phyloP scores from a whole-genome alignment of 495 filamentous ascomycete species.

The Hypoxylon subgilvum region DNA sequence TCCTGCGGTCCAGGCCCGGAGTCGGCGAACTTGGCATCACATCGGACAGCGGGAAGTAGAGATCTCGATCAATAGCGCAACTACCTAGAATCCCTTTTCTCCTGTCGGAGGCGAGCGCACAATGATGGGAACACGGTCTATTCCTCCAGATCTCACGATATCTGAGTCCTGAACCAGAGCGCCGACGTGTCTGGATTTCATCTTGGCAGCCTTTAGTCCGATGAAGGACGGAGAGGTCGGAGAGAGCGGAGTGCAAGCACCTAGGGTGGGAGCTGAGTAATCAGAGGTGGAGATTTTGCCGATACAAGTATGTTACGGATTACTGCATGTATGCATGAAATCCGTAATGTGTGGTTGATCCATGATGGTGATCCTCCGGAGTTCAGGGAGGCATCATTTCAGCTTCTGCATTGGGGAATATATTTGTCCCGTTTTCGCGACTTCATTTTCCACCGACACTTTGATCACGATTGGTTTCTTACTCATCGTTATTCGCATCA shows the following conservation, averaged over 20 bases:
- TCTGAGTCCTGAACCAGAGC: constrained; percentile 22
- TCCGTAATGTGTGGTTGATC: too few species aligned
- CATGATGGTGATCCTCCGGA: background rate
- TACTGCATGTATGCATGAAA: too few species aligned
- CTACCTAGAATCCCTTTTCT: background rate
- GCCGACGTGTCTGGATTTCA: constrained; percentile 18
- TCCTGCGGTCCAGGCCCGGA: constrained; percentile 24
- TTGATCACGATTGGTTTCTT: too few species aligned
- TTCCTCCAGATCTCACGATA: constrained; percentile 1
- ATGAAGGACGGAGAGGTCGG: constrained; percentile 10
- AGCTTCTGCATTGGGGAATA: constrained; percentile 1
- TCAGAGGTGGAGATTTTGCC: constrained; percentile 1
- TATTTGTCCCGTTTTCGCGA: constrained; percentile 32
- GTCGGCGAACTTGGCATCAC: constrained; percentile 6
- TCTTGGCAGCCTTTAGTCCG: constrained; percentile 29
- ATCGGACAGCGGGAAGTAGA: constrained; percentile 14
- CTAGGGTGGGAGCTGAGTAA: constrained; percentile 33
- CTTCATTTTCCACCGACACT: constrained; percentile 32
- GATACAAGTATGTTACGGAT: too few species aligned
- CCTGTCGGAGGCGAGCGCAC: background rate
- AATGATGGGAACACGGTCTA: background rate
- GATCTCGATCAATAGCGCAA: constrained; percentile 23
- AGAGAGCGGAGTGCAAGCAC: constrained; percentile 31
- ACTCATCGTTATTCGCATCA: too few species aligned
- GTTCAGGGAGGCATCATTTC: background rate